Percentiles rank a stretch among this genome's conserved stretches.
phyloP scores from a whole-genome alignment of 2,329 filamentous ascomycete species.

The Xylaria sp. region DNA sequence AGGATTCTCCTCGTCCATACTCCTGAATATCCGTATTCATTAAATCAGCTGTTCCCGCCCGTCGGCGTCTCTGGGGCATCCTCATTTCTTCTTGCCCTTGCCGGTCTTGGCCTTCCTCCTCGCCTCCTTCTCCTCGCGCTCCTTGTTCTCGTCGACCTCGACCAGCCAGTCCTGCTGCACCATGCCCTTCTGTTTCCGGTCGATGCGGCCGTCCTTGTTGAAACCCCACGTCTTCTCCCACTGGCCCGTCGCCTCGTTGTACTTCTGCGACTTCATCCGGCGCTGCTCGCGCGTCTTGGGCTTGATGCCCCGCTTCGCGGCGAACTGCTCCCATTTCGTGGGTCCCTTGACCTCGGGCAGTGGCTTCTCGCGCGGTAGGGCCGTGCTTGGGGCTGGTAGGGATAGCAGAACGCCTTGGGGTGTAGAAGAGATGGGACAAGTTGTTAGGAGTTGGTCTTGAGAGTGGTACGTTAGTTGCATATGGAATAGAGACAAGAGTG shows the following conservation, averaged over 20 bases:
- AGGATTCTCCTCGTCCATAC: not conserved
- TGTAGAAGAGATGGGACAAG: conserved; percentile 80
- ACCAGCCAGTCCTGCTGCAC: conserved; percentile 83
- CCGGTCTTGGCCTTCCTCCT: conserved; percentile 34
- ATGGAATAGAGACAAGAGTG: not conserved
- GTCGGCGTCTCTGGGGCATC: not conserved
- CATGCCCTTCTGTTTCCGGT: conserved; percentile 81
- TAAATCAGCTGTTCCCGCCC: conserved; percentile 4
- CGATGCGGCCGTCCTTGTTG: conserved; percentile 62
- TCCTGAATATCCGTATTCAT: not conserved
- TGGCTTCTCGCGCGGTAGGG: conserved; percentile 90
- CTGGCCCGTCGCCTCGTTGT: conserved; percentile 83
- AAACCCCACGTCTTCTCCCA: conserved; percentile 97
- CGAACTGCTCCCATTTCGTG: conserved; percentile 97
- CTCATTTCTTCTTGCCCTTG: conserved; percentile 46
- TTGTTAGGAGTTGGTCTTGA: conserved; percentile 78
- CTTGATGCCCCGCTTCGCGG: conserved; percentile 95
- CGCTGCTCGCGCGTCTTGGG: conserved; percentile 82
- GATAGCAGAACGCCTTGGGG: conserved; percentile 77
- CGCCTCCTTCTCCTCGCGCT: conserved; percentile 48
- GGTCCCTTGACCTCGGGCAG: conserved; percentile 82
- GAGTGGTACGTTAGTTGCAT: conserved; percentile 10
- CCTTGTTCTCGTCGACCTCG: conserved; percentile 80
- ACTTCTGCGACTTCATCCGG: conserved; percentile 76
- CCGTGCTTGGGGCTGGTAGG: conserved; percentile 75